Base-by-base conservation (phyloP, 1,284 basidiomycete genomes). In the Flammula alnicola region DNA sequence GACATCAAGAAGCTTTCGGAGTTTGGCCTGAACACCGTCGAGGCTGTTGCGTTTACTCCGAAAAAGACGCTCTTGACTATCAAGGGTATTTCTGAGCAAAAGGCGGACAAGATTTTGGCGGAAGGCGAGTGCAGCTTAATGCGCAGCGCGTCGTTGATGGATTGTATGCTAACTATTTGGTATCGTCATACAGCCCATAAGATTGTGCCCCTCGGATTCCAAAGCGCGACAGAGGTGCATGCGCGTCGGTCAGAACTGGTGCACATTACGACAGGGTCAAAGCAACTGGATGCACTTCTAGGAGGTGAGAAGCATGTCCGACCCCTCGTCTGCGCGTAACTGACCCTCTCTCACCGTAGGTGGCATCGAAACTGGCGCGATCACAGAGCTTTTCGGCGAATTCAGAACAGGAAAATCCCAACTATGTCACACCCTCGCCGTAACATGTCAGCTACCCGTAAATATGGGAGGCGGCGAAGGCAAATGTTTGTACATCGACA, bases 401-500 rank as follows among this genome's bases (percentile, higher is more conserved):
- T 99, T 98, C 73, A 80, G 97, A 60, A 99, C 97, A 7, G 97
- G 97, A 50, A 99, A 99, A 74, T 97, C 94, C 29, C 97, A 99
- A 66, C 81, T 99, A 44, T 99, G 97, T 68, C 97, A 99, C 66
- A 98, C 96, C 0, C 83, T 99, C 29, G 95, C 97, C 0, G 97
- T 98, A 11, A 98, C 96, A 5, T 99, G 97, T 67, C 97, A 98
- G 76, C 82, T 99, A 6, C 97, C 97, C 0, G 89, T 96, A 37
- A 90, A 86, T 60, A 98, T 98, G 95, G 97, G 97, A 20, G 97
- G 97, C 23, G 97, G 97, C 5, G 97, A 99, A 71, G 97, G 97
- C 41, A 99, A 99, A 73, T 98, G 96, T 65, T 76, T 99, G 39
- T 99, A 96, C 71, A 98, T 99, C 71, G 97, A 99, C 69, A 99